Evolutionary conservation across 768 basidiomycete genomes (phyloP), one percentile per base, ranked within the genome.

Genomic region (Tricholoma matsutake): DNA sequence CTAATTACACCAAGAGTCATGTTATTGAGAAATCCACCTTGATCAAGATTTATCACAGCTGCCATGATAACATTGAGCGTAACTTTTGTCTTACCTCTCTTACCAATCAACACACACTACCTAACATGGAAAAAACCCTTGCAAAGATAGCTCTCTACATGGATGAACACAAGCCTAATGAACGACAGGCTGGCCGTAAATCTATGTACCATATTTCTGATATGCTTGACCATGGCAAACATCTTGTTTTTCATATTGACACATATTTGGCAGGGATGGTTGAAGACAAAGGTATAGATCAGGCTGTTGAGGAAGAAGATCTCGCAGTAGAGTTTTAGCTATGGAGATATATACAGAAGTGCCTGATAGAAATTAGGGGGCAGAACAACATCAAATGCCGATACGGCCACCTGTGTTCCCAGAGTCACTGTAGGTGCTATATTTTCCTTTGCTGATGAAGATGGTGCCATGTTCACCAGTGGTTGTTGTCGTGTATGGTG

Each of bases 1-100:
- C 75, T 4, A 79, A 77, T 58, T 64, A 66, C 16, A 74, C 66
- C 1, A 69, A 71, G 34, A 35, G 67, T 6, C 64, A 66, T 0
- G 73, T 79, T 14, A 54, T 75, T 6, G 58, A 65, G 14, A 72
- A 76, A 53, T 78, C 76, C 0, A 55, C 68, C 1, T 63, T 78
- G 0, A 71, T 78, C 29, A 65, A 75, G 9, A 61, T 73, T 13
- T 78, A 71, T 64, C 67, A 71, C 8, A 64, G 59, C 14, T 56
- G 63, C 10, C 64, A 64, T 8, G 39, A 56, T 0, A 67, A 69
- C 18, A 62, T 73, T 37, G 71, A 67, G 54, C 37, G 61, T 0
- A 72, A 64, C 57, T 71, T 73, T 37, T 60, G 59, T 18, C 60
- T 77, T 9, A 59, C 62, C 18, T 49, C 64, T 16, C 58, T 56